phyloP scores from a whole-genome alignment of 2,329 filamentous ascomycete genomes.

The Apiospora marii region DNA sequence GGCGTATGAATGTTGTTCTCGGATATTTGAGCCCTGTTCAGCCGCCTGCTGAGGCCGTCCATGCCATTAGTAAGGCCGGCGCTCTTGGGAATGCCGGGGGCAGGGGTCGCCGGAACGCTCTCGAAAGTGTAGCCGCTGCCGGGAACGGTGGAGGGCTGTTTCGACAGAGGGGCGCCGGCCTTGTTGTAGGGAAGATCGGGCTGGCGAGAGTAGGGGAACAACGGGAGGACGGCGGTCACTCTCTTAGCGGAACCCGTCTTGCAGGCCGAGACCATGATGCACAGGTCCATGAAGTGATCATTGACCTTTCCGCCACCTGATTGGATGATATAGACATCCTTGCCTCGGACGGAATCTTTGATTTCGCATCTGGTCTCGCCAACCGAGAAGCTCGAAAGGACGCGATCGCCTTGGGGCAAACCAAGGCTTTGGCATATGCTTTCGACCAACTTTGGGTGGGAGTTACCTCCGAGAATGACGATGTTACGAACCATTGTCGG shows the following conservation, averaged over 20 bases:
- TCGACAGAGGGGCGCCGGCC: constrained; percentile 84
- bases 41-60: constrained; percentile 27
- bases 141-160: constrained; percentile 61
- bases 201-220: constrained; percentile 97
- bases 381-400: constrained; percentile 91
- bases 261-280: constrained; percentile 98
- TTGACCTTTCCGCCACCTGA: constrained; percentile 93
- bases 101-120: constrained; percentile 87
- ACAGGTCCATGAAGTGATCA: constrained; percentile 93
- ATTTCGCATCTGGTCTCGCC: constrained; percentile 97
- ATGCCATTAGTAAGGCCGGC: constrained; percentile 63
- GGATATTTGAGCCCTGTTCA: constrained; percentile 22
- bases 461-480: constrained; percentile 90
- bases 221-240: constrained; percentile 91
- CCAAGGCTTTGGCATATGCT: constrained; percentile 89
- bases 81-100: constrained; percentile 72
- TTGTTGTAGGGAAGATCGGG: constrained; percentile 98
- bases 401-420: constrained; percentile 83
- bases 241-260: constrained; percentile 91
- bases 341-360: constrained; percentile 93
- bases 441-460: constrained; percentile 87
- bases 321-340: constrained; percentile 99
- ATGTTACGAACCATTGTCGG: constrained; percentile 84
- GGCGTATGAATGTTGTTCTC: constrained; percentile 8
- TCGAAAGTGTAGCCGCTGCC: constrained; percentile 84